phyloP scores from a whole-genome alignment of 306 rosid genomes.

The Pyrus communis region DNA sequence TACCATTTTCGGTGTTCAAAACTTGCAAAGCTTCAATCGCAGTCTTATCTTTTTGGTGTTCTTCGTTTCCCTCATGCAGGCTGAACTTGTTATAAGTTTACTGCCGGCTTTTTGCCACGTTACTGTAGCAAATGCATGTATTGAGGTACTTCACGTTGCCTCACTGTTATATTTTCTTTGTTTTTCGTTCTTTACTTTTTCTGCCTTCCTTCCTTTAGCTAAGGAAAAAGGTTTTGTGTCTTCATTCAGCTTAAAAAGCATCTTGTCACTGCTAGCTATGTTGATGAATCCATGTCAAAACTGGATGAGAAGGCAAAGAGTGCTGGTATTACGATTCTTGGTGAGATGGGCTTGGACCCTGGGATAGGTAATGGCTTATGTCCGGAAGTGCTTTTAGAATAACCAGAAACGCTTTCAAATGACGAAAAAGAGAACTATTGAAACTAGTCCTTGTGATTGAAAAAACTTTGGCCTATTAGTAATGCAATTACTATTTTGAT shows the following conservation, averaged over 20 bases:
- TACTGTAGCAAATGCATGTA: constrained; percentile 76
- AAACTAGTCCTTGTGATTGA: too few species aligned
- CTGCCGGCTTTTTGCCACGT: constrained; percentile 74
- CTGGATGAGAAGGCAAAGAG: constrained; percentile 71
- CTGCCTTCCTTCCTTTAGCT: not conserved
- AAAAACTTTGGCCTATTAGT: too few species aligned
- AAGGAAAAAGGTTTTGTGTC: constrained; percentile 11
- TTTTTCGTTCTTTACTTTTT: not conserved
- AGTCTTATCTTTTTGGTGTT: not conserved
- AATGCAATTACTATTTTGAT: not conserved
- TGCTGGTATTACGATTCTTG: constrained; percentile 82
- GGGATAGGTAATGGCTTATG: constrained; percentile 66
- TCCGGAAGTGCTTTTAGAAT: too few species aligned
- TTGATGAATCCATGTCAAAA: constrained; percentile 63
- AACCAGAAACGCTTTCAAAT: too few species aligned
- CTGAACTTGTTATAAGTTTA: constrained; percentile 80
- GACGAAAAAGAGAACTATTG: too few species aligned
- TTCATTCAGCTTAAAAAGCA: constrained; percentile 69
- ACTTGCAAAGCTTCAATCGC: not conserved
- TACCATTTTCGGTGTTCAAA: not conserved
- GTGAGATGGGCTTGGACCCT: constrained; percentile 98
- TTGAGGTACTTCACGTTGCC: constrained; percentile 56
- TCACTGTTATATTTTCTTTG: constrained; percentile 6
- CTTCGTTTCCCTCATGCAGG: constrained; percentile 42
- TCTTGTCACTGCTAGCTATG: constrained; percentile 95